Base-by-base conservation (phyloP, 768 basidiomycete genomes). In the Mycena rebaudengoi region DNA sequence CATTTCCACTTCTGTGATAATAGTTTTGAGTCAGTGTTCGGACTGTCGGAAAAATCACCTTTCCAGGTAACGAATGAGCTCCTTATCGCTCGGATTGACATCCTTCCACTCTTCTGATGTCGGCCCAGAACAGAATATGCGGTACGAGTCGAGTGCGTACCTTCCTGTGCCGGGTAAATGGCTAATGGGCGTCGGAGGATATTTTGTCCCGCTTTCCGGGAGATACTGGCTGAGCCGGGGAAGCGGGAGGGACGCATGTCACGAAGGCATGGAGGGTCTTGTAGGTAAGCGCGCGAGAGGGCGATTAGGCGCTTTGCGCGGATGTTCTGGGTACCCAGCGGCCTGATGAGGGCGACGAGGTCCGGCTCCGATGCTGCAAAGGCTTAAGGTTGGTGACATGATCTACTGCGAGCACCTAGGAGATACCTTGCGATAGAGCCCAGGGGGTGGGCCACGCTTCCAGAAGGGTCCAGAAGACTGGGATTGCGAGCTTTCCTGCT, bases 91-190 rank as follows among this genome's bases (percentile, higher is more conserved):
- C 0, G 92, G 90, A 69, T 81, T 76, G 14, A 92, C 90, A 0
- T 67, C 56, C 69, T 86, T 85, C 92, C 91, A 92, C 57, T 86
- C 86, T 12, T 82, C 80, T 8, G 76, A 73, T 11, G 60, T 69
- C 12, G 73, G 75, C 39, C 62, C 65, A 63, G 74, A 75, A 62
- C 85, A 91, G 73, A 91, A 93, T 20, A 93, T 91, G 39, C 90
- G 83, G 68, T 91, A 91, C 5, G 89, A 91, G 71, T 93, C 91
- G 1, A 91, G 80, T 1, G 92, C 92, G 62, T 93, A 94, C 4
- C 79, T 77, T 0, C 92, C 91, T 1, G 87, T 80, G 0, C 91
- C 91, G 0, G 89, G 87, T 26, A 88, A 81, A 67, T 88, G 83
- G 39, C 86, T 85, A 55, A 88, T 76, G 12, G 83, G 77, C 11